phyloP scores from a whole-genome alignment of 352 stramenopile species.

The Phytophthora fragariae region DNA sequence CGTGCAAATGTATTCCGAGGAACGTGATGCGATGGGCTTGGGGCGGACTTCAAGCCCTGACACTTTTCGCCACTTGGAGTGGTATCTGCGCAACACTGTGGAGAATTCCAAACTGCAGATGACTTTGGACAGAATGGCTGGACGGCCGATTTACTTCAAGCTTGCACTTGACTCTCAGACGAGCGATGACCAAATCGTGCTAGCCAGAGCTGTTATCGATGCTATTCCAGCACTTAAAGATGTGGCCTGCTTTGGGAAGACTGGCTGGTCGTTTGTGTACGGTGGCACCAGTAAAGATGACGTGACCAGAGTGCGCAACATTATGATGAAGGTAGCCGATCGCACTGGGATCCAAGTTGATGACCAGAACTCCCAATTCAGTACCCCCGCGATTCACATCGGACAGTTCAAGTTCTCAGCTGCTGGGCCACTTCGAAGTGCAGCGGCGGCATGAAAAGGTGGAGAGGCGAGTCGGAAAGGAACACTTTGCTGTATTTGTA shows the following conservation, averaged over 20 bases:
- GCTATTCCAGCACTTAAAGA: constrained; percentile 5
- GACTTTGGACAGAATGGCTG: constrained; percentile 12
- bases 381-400: not conserved
- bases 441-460: not conserved
- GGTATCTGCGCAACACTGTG: constrained; percentile 20
- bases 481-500: not conserved
- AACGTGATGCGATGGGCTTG: constrained; percentile 13
- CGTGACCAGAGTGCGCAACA: constrained; percentile 1
- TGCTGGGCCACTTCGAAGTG: not conserved
- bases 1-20: constrained; percentile 11
- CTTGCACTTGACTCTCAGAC: not conserved
- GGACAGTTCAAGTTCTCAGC: not conserved
- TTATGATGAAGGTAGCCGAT: constrained; percentile 1
- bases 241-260: constrained; percentile 9
- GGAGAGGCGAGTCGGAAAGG: not conserved
- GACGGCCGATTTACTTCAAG: constrained; percentile 14
- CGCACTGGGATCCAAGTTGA: constrained; percentile 4
- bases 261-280: constrained; percentile 4
- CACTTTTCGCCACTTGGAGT: constrained; percentile 17
- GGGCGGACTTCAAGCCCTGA: constrained; percentile 6
- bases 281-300: constrained; percentile 19
- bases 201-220: not conserved
- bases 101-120: constrained; percentile 1
- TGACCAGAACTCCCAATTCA: not conserved
- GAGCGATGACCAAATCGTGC: constrained; percentile 2